Evolutionary conservation across 306 rosid species (phyloP), one percentile per base, ranked within the genome.

Genomic region (Gleditsia sinensis): DNA sequence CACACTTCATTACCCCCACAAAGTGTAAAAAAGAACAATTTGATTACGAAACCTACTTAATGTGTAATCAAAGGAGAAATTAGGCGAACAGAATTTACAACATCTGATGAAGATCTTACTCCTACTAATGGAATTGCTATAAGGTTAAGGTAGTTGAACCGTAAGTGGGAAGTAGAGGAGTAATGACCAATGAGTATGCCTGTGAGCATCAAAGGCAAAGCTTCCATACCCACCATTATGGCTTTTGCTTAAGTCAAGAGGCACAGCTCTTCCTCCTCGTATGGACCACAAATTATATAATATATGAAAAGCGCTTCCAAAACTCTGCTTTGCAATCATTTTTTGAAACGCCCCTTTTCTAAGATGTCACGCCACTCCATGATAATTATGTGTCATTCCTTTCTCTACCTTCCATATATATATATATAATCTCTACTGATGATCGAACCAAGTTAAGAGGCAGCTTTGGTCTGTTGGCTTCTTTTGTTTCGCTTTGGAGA

Each of bases 241-340:
- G 39, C 60, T 58, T 82, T 72, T 42, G 59, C 67, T 68, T 70
- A 49, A 21, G n/a, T n/a, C n/a, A n/a, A n/a, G n/a, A n/a, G n/a
- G n/a, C n/a, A n/a, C n/a, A n/a, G n/a, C n/a, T n/a, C n/a, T n/a
- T n/a, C n/a, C n/a, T n/a, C n/a, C n/a, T n/a, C n/a, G n/a, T 33
- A 75, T 70, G 79, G 73, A 75, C 82, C 75, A 19, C 82, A 69
- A 28, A 64, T n/a, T n/a, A n/a, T 24, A 51, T 25, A 50, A 8
- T 55, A n/a, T 16, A 42, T 60, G 14, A 76, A 55, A 23, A 32
- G 59, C 6, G 75, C 34, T 66, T 66, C 56, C 10, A 64, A 24
- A 23, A 7, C 11, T 42, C 16, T 37, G 21, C 12, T 17, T 33
- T 51, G 39, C 55, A 76, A 76, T 87, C 76, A 77, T 56, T 87